phyloP scores from a whole-genome alignment of 352 stramenopile genomes.

The Phytophthora sojae region DNA sequence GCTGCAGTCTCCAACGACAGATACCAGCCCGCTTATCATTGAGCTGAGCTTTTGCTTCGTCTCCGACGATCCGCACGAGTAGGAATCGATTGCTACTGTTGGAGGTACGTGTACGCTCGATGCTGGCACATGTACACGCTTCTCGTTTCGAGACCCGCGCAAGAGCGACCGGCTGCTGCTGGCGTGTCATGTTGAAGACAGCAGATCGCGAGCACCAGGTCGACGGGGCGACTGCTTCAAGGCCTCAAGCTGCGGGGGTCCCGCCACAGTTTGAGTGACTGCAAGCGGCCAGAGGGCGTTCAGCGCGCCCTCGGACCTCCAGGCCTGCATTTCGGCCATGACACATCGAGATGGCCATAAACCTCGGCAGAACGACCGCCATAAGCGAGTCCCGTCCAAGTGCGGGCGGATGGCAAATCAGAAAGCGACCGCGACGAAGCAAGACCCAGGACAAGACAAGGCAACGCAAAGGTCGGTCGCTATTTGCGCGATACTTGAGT shows the following conservation, averaged over 20 bases:
- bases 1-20: slow-evolving; percentile 18
- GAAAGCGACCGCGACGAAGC: too few species aligned
- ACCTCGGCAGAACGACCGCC: slow-evolving; percentile 23
- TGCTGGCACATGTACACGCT: not conserved
- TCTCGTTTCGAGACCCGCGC: not conserved
- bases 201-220: slow-evolving; percentile 13
- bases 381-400: slow-evolving; percentile 13
- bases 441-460: not conserved
- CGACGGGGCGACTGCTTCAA: slow-evolving; percentile 18
- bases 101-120: not conserved
- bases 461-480: not conserved
- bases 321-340: not conserved
- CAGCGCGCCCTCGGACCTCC: slow-evolving; percentile 11
- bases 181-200: slow-evolving; percentile 28
- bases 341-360: slow-evolving; percentile 18
- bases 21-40: too few species aligned
- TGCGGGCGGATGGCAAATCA: slow-evolving; percentile 21
- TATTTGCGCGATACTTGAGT: slow-evolving; percentile 10
- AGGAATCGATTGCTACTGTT: not conserved
- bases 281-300: slow-evolving; percentile 22
- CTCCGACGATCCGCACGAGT: not conserved
- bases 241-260: not conserved
- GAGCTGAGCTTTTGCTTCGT: not conserved
- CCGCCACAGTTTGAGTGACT: not conserved
- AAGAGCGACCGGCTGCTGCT: too few species aligned